Evolutionary conservation across 2,329 filamentous ascomycete genomes (phyloP).

Genomic region (Akanthomyces muscarius): DNA sequence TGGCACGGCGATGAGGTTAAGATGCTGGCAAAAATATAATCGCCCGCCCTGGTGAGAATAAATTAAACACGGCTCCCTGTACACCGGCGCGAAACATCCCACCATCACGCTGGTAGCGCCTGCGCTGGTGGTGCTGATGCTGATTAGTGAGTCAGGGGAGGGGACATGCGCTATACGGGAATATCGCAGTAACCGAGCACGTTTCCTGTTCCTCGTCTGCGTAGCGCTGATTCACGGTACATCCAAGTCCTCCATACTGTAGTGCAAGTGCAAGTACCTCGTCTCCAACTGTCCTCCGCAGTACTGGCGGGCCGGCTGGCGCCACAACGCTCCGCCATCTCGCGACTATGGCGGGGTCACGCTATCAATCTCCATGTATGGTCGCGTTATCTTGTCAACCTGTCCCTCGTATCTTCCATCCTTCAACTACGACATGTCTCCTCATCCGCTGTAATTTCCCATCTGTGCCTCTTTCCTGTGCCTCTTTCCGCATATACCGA

Average conservation of each 20-base stretch:
- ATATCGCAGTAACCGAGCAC: conserved; percentile 17
- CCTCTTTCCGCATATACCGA: not conserved
- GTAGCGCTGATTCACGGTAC: not conserved
- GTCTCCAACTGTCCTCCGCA: not conserved
- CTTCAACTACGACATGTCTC: not conserved
- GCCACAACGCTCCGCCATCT: conserved; percentile 13
- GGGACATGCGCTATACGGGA: conserved; percentile 15
- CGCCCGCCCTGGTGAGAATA: not conserved
- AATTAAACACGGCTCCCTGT: conserved; percentile 9
- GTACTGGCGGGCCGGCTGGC: not conserved
- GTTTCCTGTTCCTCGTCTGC: not conserved
- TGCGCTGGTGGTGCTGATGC: not conserved
- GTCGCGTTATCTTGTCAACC: not conserved
- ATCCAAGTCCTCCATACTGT: not conserved
- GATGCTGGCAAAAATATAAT: not conserved
- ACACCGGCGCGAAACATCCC: conserved; percentile 6
- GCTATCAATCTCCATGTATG: not conserved
- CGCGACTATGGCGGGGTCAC: conserved; percentile 15
- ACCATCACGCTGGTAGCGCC: conserved; percentile 1
- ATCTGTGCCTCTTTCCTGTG: not conserved
- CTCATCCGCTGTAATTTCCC: not conserved
- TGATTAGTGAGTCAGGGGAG: conserved; percentile 13
- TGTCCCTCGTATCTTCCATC: not conserved
- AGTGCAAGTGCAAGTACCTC: not conserved
- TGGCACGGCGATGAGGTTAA: not conserved